Base-by-base conservation (phyloP, 129 eudicot genomes). In the Flaveria robusta region DNA sequence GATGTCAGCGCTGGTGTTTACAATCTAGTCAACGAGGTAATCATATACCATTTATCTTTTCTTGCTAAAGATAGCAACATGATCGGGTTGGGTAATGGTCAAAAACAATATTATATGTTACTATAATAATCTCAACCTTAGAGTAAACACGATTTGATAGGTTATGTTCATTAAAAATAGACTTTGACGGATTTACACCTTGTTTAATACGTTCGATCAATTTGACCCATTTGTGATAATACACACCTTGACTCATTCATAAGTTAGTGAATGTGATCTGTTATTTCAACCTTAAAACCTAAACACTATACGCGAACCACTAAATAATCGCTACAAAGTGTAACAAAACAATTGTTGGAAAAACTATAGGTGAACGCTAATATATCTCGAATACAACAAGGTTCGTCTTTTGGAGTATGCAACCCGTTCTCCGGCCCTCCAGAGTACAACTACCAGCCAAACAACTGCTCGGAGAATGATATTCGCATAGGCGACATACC, bases 361-460 rank as follows among this genome's bases (percentile, higher is more conserved):
- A 80, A 37, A 54, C 24, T 75, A 83, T 86, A 92, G 98, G 96
- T 92, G 56, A 93, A 93, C 29, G 69, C 74, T 7, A 90, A 93
- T 70, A 80, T 93, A 70, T 81, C 85, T 31, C 41, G 81, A 46
- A 62, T 68, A n/a, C 85, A 85, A 78, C 84, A 76, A 82, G 81
- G 62, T 79, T 75, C 85, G 11, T 82, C 76, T 59, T 79, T 82
- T 24, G 90, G 92, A 22, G 87, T 93, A 18, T 93, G 98, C 91
- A 93, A 93, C 74, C 98, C 98, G 34, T 93, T 93, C 85, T 86
- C 98, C 1, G 88, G 81, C 42, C 91, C 98, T 69, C 98, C 98
- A 1, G 84, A 77, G 31, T 87, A 90, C 62, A 70, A 75, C 60
- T 90, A 85, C 72, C 83, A 85, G 68, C 97, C 98, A 52, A 74